Evolutionary conservation across 2,329 filamentous ascomycete species (phyloP).

Genomic region (Mariannaea sp.): DNA sequence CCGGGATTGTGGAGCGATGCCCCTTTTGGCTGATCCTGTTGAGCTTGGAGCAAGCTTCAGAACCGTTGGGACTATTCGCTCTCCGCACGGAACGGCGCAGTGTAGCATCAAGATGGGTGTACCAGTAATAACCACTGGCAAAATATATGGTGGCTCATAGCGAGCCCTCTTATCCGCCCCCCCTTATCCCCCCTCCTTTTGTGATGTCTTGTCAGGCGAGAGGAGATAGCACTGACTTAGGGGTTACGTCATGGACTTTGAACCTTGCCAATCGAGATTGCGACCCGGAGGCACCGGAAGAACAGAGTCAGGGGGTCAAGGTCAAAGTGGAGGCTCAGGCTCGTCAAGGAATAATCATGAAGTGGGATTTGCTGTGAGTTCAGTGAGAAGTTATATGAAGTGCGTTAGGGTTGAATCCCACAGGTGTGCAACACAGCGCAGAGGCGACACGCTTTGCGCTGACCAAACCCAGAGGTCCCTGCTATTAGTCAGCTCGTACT

Average conservation of each 20-base stretch:
- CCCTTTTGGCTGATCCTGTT: conserved; percentile 23
- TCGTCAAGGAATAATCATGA: background rate
- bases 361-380: background rate
- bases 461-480: too few species aligned
- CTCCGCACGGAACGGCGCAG: too few species aligned
- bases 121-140: too few species aligned
- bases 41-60: background rate
- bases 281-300: conserved; percentile 23
- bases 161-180: conserved; percentile 2
- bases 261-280: conserved; percentile 20
- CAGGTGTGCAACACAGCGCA: background rate
- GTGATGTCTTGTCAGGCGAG: conserved; percentile 16
- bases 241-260: conserved; percentile 31
- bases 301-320: conserved; percentile 8
- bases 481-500: too few species aligned
- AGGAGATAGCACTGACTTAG: conserved; percentile 1
- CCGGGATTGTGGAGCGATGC: conserved; percentile 15
- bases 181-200: conserved; percentile 29
- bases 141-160: conserved; percentile 7
- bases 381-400: background rate
- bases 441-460: too few species aligned
- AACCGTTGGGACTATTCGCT: too few species aligned
- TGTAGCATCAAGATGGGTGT: too few species aligned
- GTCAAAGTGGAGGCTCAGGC: conserved; percentile 9
- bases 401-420: too few species aligned